phyloP scores from a whole-genome alignment of 2,329 filamentous ascomycete species.

The Exophiala alcalophila region DNA sequence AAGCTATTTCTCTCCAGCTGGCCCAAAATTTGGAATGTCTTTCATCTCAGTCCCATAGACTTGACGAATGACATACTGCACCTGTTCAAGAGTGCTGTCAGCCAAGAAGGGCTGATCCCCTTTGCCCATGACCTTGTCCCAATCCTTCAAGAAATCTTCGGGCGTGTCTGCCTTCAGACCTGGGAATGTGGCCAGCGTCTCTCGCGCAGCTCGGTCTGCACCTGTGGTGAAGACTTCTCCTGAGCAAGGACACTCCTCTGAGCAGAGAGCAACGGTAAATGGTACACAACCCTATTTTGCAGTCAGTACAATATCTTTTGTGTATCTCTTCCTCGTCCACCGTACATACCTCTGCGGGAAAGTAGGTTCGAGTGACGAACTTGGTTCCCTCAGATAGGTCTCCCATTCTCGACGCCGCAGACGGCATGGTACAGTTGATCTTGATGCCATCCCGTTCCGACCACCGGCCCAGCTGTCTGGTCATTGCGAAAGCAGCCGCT shows the following conservation, averaged over 20 bases:
- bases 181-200: slow-evolving; percentile 16
- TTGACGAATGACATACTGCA: slow-evolving; percentile 16
- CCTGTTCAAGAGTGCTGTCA: slow-evolving; percentile 13
- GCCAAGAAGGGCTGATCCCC: slow-evolving; percentile 11
- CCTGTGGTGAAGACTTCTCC: slow-evolving; percentile 15
- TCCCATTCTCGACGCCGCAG: slow-evolving; percentile 17
- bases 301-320: too few relatives aligned
- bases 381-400: slow-evolving; percentile 18
- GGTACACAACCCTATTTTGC: slow-evolving; percentile 11
- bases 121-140: slow-evolving; percentile 15
- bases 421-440: slow-evolving; percentile 18
- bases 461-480: slow-evolving; percentile 65
- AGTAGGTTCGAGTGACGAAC: slow-evolving; percentile 13
- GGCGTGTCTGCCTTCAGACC: slow-evolving; percentile 11
- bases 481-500: slow-evolving; percentile 85
- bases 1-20: too few relatives aligned
- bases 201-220: slow-evolving; percentile 13
- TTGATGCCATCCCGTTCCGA: slow-evolving; percentile 16
- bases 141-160: slow-evolving; percentile 13
- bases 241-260: slow-evolving; percentile 17
- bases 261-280: slow-evolving; percentile 11
- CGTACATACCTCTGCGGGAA: slow-evolving; percentile 15
- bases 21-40: slow-evolving; percentile 18
- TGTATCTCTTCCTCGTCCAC: too few relatives aligned
- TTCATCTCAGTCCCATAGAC: slow-evolving; percentile 18